phyloP scores from a whole-genome alignment of 257 asterid species.

The Petrea volubilis region DNA sequence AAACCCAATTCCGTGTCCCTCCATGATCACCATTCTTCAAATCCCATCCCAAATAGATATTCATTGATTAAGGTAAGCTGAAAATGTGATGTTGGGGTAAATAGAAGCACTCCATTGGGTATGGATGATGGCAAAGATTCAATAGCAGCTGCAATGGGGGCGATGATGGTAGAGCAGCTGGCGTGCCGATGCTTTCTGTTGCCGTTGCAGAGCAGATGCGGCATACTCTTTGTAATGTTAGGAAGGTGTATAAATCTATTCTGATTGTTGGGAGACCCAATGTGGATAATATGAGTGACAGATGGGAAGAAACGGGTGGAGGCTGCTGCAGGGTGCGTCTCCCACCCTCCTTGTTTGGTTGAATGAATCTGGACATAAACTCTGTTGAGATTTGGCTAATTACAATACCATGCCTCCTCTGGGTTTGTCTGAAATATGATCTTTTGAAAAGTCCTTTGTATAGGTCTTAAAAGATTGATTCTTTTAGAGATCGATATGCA shows the following conservation, averaged over 20 bases:
- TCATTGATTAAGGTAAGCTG: not conserved
- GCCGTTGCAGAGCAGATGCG: not conserved
- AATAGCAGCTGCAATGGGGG: not conserved
- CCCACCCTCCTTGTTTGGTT: not conserved
- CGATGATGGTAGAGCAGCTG: no score
- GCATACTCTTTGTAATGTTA: not conserved
- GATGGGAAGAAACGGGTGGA: not conserved
- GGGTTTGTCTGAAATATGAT: constrained; percentile 6
- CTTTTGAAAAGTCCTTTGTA: constrained; percentile 24
- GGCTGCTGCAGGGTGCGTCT: not conserved
- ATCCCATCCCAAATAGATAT: not conserved
- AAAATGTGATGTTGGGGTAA: not conserved
- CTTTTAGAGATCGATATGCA: constrained; percentile 22
- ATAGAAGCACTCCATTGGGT: not conserved
- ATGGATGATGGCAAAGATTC: not conserved
- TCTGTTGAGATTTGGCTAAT: not conserved
- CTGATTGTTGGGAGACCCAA: not conserved
- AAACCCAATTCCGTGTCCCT: not conserved
- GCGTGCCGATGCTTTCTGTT: not conserved
- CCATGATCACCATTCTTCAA: not conserved
- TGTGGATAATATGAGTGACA: not conserved
- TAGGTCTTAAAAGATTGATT: constrained; percentile 15
- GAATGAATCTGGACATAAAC: not conserved
- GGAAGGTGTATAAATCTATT: not conserved
- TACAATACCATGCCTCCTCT: not conserved